A percentile compares a stretch with the other conserved stretches of the same genome.
Conservation (phyloP, 768 basidiomycete species). For the Boletus rex-veris region DNA sequence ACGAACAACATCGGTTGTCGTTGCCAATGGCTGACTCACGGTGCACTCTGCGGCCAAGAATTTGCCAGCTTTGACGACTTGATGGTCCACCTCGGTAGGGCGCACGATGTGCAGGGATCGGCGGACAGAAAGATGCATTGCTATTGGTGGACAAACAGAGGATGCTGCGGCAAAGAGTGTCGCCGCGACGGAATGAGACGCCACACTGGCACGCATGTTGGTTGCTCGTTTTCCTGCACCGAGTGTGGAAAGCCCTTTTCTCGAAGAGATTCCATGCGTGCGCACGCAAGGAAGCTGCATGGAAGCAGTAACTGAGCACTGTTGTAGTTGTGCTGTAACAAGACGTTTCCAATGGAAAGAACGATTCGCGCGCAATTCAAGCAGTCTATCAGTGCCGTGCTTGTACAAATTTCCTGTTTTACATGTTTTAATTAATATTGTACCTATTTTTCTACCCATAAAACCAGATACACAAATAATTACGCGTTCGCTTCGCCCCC, state of each 20-base stretch:
- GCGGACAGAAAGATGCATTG: neutral
- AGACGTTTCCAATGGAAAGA: too few species aligned
- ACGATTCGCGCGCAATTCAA: too few species aligned
- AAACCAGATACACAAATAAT: too few species aligned
- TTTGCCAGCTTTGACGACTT: conserved; percentile 1
- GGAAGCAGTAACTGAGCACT: neutral
- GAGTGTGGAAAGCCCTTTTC: conserved; percentile 3
- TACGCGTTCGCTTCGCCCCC: too few species aligned
- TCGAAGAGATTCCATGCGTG: neutral
- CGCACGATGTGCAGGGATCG: conserved; percentile 3
- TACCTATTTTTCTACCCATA: too few species aligned
- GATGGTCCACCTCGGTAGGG: neutral
- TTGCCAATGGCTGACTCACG: conserved; percentile 9
- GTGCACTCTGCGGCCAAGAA: neutral
- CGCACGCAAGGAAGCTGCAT: conserved; percentile 1
- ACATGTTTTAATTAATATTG: too few species aligned
- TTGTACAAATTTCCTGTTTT: too few species aligned
- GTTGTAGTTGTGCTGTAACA: too few species aligned
- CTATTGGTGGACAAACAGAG: neutral
- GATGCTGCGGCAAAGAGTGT: neutral
- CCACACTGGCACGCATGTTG: conserved; percentile 6
- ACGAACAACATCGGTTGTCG: neutral
- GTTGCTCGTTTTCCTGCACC: neutral
- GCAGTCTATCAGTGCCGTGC: too few species aligned
- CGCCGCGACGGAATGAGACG: conserved; percentile 4